These are phyloP conservation scores for Cladosporium sp. DNA, from an alignment of 2,329 filamentous ascomycete species.

Conservation along the genomic window DNA sequence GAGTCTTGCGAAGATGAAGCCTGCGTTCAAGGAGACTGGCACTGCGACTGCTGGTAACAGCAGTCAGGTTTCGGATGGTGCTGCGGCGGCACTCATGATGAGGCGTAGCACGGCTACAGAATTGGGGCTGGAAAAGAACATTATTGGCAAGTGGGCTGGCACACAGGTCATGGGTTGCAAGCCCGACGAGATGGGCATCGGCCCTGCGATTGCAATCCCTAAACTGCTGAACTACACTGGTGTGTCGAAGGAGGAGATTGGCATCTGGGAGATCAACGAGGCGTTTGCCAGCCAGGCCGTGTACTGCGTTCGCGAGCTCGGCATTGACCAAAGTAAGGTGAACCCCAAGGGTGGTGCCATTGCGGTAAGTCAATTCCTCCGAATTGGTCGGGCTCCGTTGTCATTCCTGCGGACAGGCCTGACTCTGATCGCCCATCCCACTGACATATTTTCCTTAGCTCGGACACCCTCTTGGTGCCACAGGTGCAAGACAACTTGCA, in stretches of 20 bases:
- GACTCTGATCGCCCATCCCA: neutral
- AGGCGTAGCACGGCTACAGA: constrained; percentile 74
- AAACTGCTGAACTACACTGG: constrained; percentile 72
- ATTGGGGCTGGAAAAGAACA: constrained; percentile 67
- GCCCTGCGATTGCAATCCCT: constrained; percentile 83
- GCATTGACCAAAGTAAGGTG: constrained; percentile 69
- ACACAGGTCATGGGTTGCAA: constrained; percentile 74
- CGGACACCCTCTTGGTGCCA: constrained; percentile 88
- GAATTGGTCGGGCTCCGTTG: neutral
- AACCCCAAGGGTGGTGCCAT: constrained; percentile 95
- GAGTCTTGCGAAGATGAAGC: constrained; percentile 77
- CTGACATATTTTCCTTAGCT: constrained; percentile 14
- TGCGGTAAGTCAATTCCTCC: constrained; percentile 56
- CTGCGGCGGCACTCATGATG: constrained; percentile 82
- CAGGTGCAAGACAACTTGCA: constrained; percentile 76
- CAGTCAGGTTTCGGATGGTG: constrained; percentile 84
- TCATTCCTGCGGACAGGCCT: neutral
- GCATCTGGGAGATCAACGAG: constrained; percentile 94
- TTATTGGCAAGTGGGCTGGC: constrained; percentile 82
- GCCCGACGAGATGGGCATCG: constrained; percentile 93
- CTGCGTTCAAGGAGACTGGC: constrained; percentile 76
- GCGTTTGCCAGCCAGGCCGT: constrained; percentile 66
- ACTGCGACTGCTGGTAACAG: constrained; percentile 82
- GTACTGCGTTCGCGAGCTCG: constrained; percentile 72
- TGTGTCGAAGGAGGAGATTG: constrained; percentile 68